Evolutionary conservation across 345 rosid species (phyloP), one percentile per base, ranked within the genome.

Genomic region (Salix arbutifolia): DNA sequence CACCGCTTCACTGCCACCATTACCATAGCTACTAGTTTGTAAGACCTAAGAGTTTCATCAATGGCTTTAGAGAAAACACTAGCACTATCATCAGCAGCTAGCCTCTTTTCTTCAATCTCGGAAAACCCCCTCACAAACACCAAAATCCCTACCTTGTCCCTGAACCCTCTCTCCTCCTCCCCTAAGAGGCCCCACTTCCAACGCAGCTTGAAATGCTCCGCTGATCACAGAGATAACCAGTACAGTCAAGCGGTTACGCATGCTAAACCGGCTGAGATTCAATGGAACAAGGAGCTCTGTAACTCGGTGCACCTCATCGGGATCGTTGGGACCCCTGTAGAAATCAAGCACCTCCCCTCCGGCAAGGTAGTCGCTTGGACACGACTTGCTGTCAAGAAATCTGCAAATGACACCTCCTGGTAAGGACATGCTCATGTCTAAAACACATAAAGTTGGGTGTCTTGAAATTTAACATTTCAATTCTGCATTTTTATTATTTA

Each of bases 321-420:
- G 19, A 64, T 67, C 50, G 90, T 88, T 31, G 90, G 89, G 8
- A 38, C 76, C 28, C 77, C 89, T 14, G 85, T 90, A 6, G 91
- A 90, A 77, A 84, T 85, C 78, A 87, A 81, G 81, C 80, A 86
- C 71, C 83, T 90, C 14, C 79, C 91, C 38, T 88, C 89, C 25
- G 90, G 89, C 2, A 90, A 88, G 78, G 85, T 81, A 67, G 76
- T 90, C 53, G 91, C 90, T 19, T 84, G 91, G 91, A 87, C 94
- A 17, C 86, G 88, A 40, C 87, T 88, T 19, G 89, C 82, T 48
- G 83, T 90, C 69, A 80, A 73, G 77, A 87, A 85, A 79, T 86
- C 90, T 61, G 69, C 88, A 79, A 79, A 87, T 4, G 88, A 88
- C 4, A 80, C 89, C 72, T 53, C 80, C 72, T 90, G 91, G 94